Evolutionary conservation across 129 eudicot species (phyloP).

Genomic region (Flaveria sonorensis): DNA sequence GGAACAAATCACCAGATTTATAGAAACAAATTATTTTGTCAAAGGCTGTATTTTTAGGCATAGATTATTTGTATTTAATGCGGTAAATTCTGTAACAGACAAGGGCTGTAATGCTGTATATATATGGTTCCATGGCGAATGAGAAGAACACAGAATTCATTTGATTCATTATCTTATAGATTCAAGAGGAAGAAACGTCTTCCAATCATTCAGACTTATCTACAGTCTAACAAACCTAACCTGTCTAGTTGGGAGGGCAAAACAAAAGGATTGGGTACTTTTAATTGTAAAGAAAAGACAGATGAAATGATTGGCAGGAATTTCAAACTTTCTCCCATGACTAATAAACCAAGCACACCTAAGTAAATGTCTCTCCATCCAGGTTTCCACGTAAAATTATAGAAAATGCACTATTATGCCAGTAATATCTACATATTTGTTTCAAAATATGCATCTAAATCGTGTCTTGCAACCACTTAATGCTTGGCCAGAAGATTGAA

Average conservation of each 20-base stretch:
- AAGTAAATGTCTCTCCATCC: neutral
- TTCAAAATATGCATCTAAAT: constrained; percentile 4
- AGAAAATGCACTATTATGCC: too few species aligned
- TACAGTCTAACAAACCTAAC: neutral
- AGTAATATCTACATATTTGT: neutral
- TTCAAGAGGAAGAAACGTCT: constrained; percentile 6
- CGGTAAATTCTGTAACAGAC: too few species aligned
- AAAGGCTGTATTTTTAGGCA: too few species aligned
- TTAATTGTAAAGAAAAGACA: neutral
- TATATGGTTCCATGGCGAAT: too few species aligned
- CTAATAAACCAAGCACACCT: neutral
- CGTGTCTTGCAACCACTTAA: constrained; percentile 2
- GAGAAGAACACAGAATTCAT: too few species aligned
- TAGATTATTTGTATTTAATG: too few species aligned
- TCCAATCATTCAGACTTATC: neutral
- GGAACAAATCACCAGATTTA: too few species aligned
- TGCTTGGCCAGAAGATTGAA: constrained; percentile 17
- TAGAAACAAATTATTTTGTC: too few species aligned
- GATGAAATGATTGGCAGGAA: neutral
- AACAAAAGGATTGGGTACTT: neutral
- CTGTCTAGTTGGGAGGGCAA: neutral
- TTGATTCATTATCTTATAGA: too few species aligned
- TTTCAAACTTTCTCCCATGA: neutral
- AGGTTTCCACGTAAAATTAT: neutral
- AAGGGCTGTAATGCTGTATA: too few species aligned